Conservation (phyloP, 331 rosid species). For the Arachis monticola region DNA sequence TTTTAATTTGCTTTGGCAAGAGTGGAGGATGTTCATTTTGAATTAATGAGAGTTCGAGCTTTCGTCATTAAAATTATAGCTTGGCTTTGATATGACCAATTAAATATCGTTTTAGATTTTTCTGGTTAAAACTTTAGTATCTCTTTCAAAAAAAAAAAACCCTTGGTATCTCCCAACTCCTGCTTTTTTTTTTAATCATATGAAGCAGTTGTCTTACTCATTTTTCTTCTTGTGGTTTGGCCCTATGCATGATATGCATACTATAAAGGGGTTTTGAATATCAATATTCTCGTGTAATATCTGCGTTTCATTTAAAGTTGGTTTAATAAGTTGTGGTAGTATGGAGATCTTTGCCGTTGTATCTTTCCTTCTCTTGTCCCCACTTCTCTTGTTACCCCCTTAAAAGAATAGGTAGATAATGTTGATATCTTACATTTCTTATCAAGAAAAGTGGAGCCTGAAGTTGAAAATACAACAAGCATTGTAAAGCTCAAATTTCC, state of each 20-base stretch:
- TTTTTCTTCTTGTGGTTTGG: background rate
- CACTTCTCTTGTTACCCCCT: background rate
- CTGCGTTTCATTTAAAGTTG: background rate
- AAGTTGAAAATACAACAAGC: constrained; percentile 17
- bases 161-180: too few species aligned
- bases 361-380: background rate
- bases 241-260: background rate
- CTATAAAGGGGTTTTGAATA: background rate
- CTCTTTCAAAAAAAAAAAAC: too few species aligned
- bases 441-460: background rate
- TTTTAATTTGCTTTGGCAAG: background rate
- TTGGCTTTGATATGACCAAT: constrained; percentile 18
- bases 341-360: background rate
- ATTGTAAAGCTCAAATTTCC: background rate
- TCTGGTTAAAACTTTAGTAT: background rate
- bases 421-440: background rate
- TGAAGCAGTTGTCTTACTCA: background rate
- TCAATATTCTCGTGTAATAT: constrained; percentile 2
- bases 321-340: background rate
- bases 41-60: background rate
- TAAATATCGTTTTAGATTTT: constrained; percentile 26
- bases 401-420: background rate
- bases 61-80: background rate
- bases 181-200: too few species aligned
- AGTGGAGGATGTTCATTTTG: background rate